Conservation (phyloP, 371 early-diverging fungal species). For the Mucor saturninus region DNA sequence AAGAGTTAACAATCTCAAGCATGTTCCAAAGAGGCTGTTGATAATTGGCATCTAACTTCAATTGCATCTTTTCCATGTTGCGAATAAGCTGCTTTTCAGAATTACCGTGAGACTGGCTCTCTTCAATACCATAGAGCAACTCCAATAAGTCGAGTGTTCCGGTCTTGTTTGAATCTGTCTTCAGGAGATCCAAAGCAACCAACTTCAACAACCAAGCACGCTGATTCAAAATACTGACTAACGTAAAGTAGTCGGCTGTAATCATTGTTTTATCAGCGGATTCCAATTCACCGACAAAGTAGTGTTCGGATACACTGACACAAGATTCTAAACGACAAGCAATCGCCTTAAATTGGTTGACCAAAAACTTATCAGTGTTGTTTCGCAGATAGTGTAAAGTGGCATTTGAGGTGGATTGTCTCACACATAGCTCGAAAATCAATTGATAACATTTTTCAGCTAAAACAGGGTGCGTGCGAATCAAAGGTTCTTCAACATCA, state of each 20-base stretch:
- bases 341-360: slow-evolving; percentile 55
- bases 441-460: slow-evolving; percentile 85
- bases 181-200: slow-evolving; percentile 82
- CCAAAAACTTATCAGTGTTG: slow-evolving; percentile 68
- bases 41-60: not conserved
- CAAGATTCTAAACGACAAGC: slow-evolving; percentile 30
- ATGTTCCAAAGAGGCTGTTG: slow-evolving; percentile 58
- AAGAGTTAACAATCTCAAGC: slow-evolving; percentile 53
- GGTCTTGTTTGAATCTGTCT: not conserved
- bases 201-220: slow-evolving; percentile 86
- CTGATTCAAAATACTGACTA: slow-evolving; percentile 73
- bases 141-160: slow-evolving; percentile 14
- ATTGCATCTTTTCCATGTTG: slow-evolving; percentile 2
- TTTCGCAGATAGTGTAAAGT: slow-evolving; percentile 81
- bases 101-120: not conserved
- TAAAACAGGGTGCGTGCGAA: slow-evolving; percentile 71
- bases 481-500: slow-evolving; percentile 17
- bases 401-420: slow-evolving; percentile 65
- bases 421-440: slow-evolving; percentile 74
- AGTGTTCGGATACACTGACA: slow-evolving; percentile 13
- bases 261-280: slow-evolving; percentile 24
- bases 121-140: slow-evolving; percentile 18
- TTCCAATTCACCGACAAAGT: slow-evolving; percentile 21
- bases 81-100: not conserved
- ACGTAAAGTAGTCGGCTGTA: slow-evolving; percentile 48